Base-by-base conservation (phyloP, 768 basidiomycete genomes). In the Lentinula sp. region DNA sequence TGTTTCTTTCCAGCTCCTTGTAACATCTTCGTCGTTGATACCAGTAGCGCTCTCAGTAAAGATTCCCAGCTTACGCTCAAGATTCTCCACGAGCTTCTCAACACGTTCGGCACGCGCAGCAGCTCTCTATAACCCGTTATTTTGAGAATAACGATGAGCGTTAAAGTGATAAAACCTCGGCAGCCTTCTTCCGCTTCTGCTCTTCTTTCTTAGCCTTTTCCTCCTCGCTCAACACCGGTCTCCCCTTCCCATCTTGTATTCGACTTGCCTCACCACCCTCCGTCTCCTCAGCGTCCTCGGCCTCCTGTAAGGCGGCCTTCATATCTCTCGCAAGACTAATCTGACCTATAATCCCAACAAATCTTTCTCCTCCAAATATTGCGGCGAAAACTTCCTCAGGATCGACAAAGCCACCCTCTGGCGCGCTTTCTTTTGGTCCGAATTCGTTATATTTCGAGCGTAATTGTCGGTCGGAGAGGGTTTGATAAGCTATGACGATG, bases 361-460 rank as follows among this genome's bases (percentile, higher is more conserved):
- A 95, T 34, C 86, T 75, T 55, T 94, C 92, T 1, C 93, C 93
- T 48, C 94, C 94, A 64, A 96, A 96, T 62, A 96, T 90, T 10
- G 88, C 87, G 5, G 89, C 84, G 66, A 88, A 88, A 11, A 88
- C 84, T 65, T 88, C 87, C 65, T 92, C 89, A 0, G 93, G 93
- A 71, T 96, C 93, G 54, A 94, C 87, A 66, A 84, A 93, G 2
- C 91, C 93, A 34, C 91, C 92, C 61, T 93, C 92, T 0, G 89
- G 86, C 10, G 80, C 56, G 83, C 86, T 57, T 84, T 89, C 75
- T 89, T 91, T 91, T 0, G 89, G 78, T 1, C 93, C 94, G 69
- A 94, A 95, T 69, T 93, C 91, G 73, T 96, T 95, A 75, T 95
- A 96, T 69, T 93, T 93, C 65, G 82, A 81, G 13, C 93, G 84